Conservation (phyloP, 495 filamentous ascomycete genomes). For the Penicillium bovifimosum region DNA sequence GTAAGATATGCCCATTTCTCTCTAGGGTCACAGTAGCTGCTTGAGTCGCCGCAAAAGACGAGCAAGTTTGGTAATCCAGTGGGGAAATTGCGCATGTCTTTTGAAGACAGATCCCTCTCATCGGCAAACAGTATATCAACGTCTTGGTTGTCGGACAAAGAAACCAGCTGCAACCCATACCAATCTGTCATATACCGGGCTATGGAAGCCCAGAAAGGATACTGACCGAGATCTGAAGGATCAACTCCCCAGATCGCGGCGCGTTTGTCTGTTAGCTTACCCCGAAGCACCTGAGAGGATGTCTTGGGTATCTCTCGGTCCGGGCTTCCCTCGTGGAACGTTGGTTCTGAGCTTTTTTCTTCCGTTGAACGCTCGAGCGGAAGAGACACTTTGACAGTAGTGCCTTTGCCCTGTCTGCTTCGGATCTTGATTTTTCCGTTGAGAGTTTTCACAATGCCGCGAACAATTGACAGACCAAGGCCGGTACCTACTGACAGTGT, state of each 20-base stretch:
- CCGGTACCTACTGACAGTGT: conserved; percentile 40
- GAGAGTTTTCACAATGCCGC: conserved; percentile 43
- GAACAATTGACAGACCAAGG: conserved; percentile 46
- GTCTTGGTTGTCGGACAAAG: conserved; percentile 15
- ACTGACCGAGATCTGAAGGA: not conserved
- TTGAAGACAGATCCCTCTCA: conserved; percentile 21
- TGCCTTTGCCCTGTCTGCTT: conserved; percentile 42
- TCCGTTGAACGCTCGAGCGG: conserved; percentile 29
- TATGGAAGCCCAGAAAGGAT: conserved; percentile 11
- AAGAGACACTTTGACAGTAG: conserved; percentile 42
- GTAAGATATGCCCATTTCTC: conserved; percentile 21
- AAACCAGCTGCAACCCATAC: conserved; percentile 35
- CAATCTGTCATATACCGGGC: conserved; percentile 30
- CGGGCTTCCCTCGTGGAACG: not conserved
- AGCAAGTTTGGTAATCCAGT: conserved; percentile 11
- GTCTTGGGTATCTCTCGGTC: conserved; percentile 4
- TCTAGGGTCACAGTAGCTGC: conserved; percentile 9
- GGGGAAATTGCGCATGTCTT: conserved; percentile 6
- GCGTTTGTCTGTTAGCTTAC: conserved; percentile 6
- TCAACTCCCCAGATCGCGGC: conserved; percentile 20
- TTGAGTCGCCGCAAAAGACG: conserved; percentile 21
- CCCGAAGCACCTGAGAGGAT: conserved; percentile 14
- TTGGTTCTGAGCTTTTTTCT: conserved; percentile 1
- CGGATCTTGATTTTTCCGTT: conserved; percentile 44
- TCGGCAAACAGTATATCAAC: conserved; percentile 34